A percentile compares a stretch with the other conserved stretches of the same genome.
These are phyloP conservation scores for Fusarium coicis DNA, from an alignment of 2,329 filamentous ascomycete species.

Conservation along the genomic window DNA sequence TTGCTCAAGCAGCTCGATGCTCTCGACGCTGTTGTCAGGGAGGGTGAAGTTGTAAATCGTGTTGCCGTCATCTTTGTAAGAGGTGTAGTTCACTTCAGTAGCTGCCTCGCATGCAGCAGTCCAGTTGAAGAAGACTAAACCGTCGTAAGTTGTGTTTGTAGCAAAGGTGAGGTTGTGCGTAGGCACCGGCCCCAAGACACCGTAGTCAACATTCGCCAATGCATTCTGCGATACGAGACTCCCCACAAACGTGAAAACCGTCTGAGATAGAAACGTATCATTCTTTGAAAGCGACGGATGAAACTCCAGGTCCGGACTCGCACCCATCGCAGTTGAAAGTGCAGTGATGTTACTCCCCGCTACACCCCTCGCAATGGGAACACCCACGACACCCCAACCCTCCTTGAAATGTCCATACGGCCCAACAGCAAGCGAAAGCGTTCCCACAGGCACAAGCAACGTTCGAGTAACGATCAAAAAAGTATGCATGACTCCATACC, in stretches of 20 bases:
- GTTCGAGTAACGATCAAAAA: conserved; percentile 28
- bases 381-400: conserved; percentile 26
- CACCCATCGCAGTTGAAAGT: conserved; percentile 27
- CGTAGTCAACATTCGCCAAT: conserved; percentile 33
- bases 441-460: conserved; percentile 29
- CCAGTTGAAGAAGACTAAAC: conserved; percentile 35
- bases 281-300: conserved; percentile 23
- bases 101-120: conserved; percentile 32
- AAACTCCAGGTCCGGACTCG: neutral
- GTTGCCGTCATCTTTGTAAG: conserved; percentile 6
- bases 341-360: conserved; percentile 14
- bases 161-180: conserved; percentile 34
- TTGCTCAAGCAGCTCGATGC: conserved; percentile 13
- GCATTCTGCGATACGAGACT: conserved; percentile 35
- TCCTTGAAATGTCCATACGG: conserved; percentile 18
- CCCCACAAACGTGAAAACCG: conserved; percentile 35
- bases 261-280: conserved; percentile 26
- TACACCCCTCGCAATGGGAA: conserved; percentile 21
- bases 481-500: conserved; percentile 37
- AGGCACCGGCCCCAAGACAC: conserved; percentile 26
- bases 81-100: conserved; percentile 29
- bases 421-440: conserved; percentile 28
- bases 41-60: conserved; percentile 37
- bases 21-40: conserved; percentile 20
- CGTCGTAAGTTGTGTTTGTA: conserved; percentile 32